Percentiles rank a stretch among this genome's conserved stretches.
Conservation (phyloP, 768 basidiomycete genomes). For the Leccinum arenicola region DNA sequence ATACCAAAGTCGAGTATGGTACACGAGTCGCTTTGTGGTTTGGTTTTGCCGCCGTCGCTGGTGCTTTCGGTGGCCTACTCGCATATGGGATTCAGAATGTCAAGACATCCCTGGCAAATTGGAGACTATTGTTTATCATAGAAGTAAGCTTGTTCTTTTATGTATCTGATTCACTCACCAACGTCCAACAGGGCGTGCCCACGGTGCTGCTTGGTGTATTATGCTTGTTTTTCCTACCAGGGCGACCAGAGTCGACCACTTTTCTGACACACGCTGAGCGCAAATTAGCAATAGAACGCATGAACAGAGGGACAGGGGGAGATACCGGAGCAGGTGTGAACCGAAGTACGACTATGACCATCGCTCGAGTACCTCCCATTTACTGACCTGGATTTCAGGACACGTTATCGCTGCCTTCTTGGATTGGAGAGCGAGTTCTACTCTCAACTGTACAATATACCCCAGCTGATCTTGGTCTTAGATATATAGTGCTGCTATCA, state of each 20-base stretch:
- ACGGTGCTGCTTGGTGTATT: slow-evolving; percentile 28
- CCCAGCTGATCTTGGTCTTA: slow-evolving; percentile 12
- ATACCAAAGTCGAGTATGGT: slow-evolving; percentile 47
- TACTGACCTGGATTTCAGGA: slow-evolving; percentile 22
- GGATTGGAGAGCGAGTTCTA: slow-evolving; percentile 41
- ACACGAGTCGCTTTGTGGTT: slow-evolving; percentile 51
- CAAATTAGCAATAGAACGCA: slow-evolving; percentile 31
- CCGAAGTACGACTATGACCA: slow-evolving; percentile 25
- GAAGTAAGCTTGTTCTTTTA: slow-evolving; percentile 13
- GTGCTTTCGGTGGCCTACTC: slow-evolving; percentile 55
- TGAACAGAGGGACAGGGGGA: slow-evolving; percentile 41
- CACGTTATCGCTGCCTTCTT: slow-evolving; percentile 43
- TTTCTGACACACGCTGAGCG: slow-evolving; percentile 34
- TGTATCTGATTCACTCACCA: background rate
- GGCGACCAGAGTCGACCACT: slow-evolving; percentile 32
- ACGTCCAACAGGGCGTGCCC: slow-evolving; percentile 53
- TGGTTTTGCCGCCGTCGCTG: slow-evolving; percentile 54
- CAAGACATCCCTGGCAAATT: slow-evolving; percentile 36
- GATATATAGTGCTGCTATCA: slow-evolving; percentile 47
- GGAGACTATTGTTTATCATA: slow-evolving; percentile 37
- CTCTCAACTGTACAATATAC: background rate
- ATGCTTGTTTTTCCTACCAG: slow-evolving; percentile 32
- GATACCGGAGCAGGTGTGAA: slow-evolving; percentile 44
- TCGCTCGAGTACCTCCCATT: background rate
- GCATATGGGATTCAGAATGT: slow-evolving; percentile 50